phyloP scores from a whole-genome alignment of 208 protist species.

The Balamuthia mandrillaris region DNA sequence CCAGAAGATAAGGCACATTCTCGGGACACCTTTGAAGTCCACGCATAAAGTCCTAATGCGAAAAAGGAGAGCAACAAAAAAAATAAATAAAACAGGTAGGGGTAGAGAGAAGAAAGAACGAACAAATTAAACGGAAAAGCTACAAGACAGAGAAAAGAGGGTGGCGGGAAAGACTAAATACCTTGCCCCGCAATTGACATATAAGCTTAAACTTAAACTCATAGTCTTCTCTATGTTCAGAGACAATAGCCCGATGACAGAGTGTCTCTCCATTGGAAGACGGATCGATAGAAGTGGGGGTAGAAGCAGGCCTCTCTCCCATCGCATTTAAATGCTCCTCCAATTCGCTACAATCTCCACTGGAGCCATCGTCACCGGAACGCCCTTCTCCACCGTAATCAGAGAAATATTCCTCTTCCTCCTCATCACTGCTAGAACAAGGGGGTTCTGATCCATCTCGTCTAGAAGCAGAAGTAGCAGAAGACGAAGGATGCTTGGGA shows the following conservation, averaged over 20 bases:
- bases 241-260: background rate
- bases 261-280: background rate
- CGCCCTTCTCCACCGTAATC: too few species aligned
- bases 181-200: background rate
- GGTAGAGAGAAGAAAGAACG: too few species aligned
- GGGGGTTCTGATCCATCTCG: too few species aligned
- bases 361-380: too few species aligned
- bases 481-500: too few species aligned
- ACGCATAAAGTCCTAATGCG: background rate
- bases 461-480: too few species aligned
- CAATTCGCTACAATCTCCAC: background rate
- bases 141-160: background rate
- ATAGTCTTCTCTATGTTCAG: background rate
- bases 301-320: background rate
- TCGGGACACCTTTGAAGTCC: background rate
- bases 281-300: too few species aligned
- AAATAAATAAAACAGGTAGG: too few species aligned
- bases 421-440: too few species aligned
- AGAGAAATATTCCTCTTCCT: too few species aligned
- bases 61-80: too few species aligned
- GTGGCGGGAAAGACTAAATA: background rate
- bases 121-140: too few species aligned
- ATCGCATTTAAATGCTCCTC: background rate
- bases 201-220: slow-evolving; percentile 1
- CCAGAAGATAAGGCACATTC: background rate